Conservation (phyloP, 2,329 filamentous ascomycete genomes). For the Trematosphaeria pertusa region DNA sequence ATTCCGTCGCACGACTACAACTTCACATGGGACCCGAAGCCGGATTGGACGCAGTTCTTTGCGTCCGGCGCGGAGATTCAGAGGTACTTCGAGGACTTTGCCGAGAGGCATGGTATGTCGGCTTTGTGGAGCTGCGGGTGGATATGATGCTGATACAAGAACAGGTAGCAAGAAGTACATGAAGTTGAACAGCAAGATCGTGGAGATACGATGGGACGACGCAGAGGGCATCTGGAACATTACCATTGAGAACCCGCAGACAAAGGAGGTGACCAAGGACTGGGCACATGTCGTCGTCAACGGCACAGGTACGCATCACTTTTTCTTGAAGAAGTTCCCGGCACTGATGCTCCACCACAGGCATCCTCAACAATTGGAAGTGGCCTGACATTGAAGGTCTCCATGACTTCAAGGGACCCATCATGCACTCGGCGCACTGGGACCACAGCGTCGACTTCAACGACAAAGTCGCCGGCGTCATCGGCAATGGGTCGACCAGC, state of each 20-base stretch:
- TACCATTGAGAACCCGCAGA: conserved; percentile 44
- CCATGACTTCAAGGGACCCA: conserved; percentile 51
- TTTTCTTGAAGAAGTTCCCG: conserved; percentile 20
- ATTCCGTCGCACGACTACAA: conserved; percentile 64
- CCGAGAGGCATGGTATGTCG: conserved; percentile 68
- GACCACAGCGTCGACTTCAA: conserved; percentile 49
- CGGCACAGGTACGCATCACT: conserved; percentile 46
- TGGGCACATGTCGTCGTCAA: conserved; percentile 53
- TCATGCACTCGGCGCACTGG: conserved; percentile 54
- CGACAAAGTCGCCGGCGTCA: conserved; percentile 39
- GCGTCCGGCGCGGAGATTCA: conserved; percentile 58
- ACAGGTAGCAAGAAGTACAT: conserved; percentile 50
- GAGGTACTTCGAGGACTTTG: conserved; percentile 57
- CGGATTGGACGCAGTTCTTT: conserved; percentile 61
- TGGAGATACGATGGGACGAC: conserved; percentile 54
- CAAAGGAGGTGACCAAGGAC: conserved; percentile 41
- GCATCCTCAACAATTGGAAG: conserved; percentile 54
- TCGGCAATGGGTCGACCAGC: conserved; percentile 43
- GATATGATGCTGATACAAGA: no score
- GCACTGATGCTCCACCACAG: conserved; percentile 29
- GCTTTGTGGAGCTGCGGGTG: no score
- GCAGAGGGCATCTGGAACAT: conserved; percentile 49
- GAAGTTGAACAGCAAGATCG: conserved; percentile 55
- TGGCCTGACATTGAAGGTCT: conserved; percentile 54
- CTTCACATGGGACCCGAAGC: conserved; percentile 67